A percentile compares a stretch with the other conserved stretches of the same genome.
Evolutionary conservation across 768 basidiomycete species (phyloP).

Genomic region (Filobasidium wieringae): DNA sequence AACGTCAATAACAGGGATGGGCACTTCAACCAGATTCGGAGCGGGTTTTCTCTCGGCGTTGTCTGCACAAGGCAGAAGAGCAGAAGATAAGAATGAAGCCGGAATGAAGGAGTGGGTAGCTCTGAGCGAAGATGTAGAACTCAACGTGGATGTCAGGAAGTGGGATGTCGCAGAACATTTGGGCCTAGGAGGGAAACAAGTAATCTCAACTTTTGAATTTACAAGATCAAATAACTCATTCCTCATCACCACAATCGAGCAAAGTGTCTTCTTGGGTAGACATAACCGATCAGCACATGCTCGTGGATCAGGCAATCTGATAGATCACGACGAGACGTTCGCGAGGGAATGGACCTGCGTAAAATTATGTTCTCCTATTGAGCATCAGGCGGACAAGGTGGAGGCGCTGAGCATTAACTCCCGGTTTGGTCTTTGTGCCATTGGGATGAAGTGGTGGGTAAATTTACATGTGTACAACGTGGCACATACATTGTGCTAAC

Average conservation of each 20-base stretch:
- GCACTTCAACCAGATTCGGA: background rate
- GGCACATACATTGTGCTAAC: constrained; percentile 5
- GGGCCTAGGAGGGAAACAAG: constrained; percentile 11
- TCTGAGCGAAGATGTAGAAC: constrained; percentile 25
- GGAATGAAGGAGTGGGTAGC: constrained; percentile 3
- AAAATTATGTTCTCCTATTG: too few relatives aligned
- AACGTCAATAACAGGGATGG: background rate
- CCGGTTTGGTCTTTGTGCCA: constrained; percentile 68
- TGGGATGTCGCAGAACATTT: constrained; percentile 15
- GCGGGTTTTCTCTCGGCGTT: background rate
- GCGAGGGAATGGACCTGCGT: too few relatives aligned
- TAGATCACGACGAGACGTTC: too few relatives aligned
- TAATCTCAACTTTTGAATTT: too few relatives aligned
- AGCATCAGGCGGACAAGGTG: constrained; percentile 10
- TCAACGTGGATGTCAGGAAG: constrained; percentile 26
- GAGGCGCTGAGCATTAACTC: constrained; percentile 55
- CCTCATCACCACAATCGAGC: too few relatives aligned
- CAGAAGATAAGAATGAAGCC: background rate
- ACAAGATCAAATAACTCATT: too few relatives aligned
- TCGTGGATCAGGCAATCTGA: too few relatives aligned
- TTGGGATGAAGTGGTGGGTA: constrained; percentile 59
- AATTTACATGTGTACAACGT: background rate
- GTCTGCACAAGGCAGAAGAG: background rate
- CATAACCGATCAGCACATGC: too few relatives aligned
- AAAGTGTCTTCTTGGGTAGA: too few relatives aligned